Conservation (phyloP, 768 basidiomycete species). For the Amanita muscaria region DNA sequence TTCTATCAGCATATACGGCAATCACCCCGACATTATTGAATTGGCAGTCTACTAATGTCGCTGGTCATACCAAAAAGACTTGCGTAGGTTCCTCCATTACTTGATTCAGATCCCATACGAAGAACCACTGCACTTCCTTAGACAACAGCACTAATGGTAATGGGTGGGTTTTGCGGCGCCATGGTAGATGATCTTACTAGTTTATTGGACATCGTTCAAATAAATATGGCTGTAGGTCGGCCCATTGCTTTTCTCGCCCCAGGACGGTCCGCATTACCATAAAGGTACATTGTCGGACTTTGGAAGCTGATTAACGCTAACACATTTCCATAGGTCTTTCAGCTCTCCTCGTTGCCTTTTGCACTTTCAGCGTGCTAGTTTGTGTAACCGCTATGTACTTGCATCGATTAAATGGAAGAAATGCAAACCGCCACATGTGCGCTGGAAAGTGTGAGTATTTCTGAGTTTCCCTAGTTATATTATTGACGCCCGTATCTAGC, state of each 20-base stretch:
- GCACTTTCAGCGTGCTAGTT: conserved; percentile 10
- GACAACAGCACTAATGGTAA: conserved; percentile 20
- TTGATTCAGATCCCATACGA: not conserved
- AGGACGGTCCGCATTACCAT: conserved; percentile 15
- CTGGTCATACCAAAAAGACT: conserved; percentile 25
- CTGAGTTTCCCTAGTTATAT: not conserved
- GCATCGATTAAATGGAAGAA: conserved; percentile 14
- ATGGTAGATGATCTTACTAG: conserved; percentile 13
- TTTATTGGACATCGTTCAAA: not conserved
- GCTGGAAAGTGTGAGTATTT: conserved; percentile 15
- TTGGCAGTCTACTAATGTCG: conserved; percentile 28
- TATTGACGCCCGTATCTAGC: not conserved
- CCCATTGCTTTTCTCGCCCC: conserved; percentile 16
- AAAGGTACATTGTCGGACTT: conserved; percentile 9
- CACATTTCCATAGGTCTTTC: conserved; percentile 10
- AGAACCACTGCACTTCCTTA: conserved; percentile 2
- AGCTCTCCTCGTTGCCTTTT: conserved; percentile 14
- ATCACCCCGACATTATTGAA: conserved; percentile 20
- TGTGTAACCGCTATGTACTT: conserved; percentile 15
- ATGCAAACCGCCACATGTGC: conserved; percentile 13
- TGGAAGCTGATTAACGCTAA: not conserved
- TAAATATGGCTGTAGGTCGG: conserved; percentile 13
- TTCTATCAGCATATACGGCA: conserved; percentile 17
- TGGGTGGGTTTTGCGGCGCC: conserved; percentile 18
- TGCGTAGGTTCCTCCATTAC: conserved; percentile 11